Conservation (phyloP, 805 yeast genomes). For the Candida caryicola region DNA sequence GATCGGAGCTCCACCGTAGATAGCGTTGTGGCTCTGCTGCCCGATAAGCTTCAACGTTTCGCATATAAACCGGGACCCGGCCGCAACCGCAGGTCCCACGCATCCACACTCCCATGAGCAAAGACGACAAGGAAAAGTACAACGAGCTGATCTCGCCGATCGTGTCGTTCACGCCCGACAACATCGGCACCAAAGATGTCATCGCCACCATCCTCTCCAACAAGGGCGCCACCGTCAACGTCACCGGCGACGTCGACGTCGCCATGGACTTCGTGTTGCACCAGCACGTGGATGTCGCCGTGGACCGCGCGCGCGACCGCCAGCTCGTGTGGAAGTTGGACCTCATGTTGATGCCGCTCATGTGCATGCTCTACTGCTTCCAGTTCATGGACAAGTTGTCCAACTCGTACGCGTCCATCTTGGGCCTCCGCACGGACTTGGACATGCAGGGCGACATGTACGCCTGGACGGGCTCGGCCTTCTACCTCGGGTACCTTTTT, state of each 20-base stretch:
- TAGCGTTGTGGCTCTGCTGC: no score
- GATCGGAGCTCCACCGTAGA: no score
- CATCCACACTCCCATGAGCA: no score
- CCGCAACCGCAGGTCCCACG: no score
- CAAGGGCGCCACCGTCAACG: slow-evolving; percentile 17
- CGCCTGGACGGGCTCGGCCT: slow-evolving; percentile 44
- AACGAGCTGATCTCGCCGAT: neutral
- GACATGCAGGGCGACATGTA: slow-evolving; percentile 44
- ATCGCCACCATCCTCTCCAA: slow-evolving; percentile 1
- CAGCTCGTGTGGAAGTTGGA: slow-evolving; percentile 49
- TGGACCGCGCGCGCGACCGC: slow-evolving; percentile 29
- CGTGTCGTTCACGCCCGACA: neutral
- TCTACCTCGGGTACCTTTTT: slow-evolving; percentile 56
- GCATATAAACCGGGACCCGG: no score
- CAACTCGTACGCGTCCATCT: slow-evolving; percentile 49
- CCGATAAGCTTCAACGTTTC: no score
- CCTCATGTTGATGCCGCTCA: slow-evolving; percentile 46
- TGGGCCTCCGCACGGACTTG: slow-evolving; percentile 47
- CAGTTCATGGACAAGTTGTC: slow-evolving; percentile 63
- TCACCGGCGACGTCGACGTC: slow-evolving; percentile 41
- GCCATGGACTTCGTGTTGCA: slow-evolving; percentile 44
- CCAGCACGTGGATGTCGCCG: slow-evolving; percentile 12
- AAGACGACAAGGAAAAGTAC: neutral
- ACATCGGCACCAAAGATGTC: neutral
- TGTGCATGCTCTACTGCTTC: slow-evolving; percentile 47